Conservation (phyloP, 768 basidiomycete species). For the Lactarius hatsudake region DNA sequence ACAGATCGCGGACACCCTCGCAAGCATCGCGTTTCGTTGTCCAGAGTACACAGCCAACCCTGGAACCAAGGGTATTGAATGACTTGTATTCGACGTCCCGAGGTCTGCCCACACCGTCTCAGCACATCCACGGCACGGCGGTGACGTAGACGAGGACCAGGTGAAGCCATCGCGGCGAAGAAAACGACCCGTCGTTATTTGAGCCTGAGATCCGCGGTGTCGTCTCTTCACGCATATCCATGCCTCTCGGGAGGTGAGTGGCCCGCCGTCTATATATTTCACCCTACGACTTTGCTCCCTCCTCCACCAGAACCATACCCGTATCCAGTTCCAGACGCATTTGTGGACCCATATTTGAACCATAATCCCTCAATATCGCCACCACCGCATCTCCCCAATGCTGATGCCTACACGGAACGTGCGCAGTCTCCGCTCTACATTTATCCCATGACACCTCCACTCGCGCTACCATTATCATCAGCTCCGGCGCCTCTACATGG, state of each 20-base stretch:
- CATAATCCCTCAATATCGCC: too few relatives aligned
- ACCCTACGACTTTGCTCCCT: slow-evolving; percentile 58
- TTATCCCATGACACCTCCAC: slow-evolving; percentile 32
- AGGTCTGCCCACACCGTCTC: too few relatives aligned
- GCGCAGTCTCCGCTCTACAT: slow-evolving; percentile 35
- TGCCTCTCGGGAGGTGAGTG: slow-evolving; percentile 67
- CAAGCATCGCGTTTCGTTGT: slow-evolving; percentile 46
- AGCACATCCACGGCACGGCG: too few relatives aligned
- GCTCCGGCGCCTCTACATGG: slow-evolving; percentile 43
- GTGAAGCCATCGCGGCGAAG: slow-evolving; percentile 29
- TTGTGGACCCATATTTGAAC: not conserved
- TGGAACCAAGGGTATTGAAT: too few relatives aligned
- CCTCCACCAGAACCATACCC: slow-evolving; percentile 29
- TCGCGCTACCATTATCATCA: slow-evolving; percentile 28
- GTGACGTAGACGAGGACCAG: too few relatives aligned
- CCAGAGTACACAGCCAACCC: too few relatives aligned
- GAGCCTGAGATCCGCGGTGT: slow-evolving; percentile 65
- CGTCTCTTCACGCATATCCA: slow-evolving; percentile 58
- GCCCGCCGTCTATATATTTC: slow-evolving; percentile 51
- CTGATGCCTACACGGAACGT: slow-evolving; percentile 31
- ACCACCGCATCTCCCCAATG: slow-evolving; percentile 16
- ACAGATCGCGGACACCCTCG: slow-evolving; percentile 64
- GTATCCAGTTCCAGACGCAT: slow-evolving; percentile 6
- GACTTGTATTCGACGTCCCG: too few relatives aligned
- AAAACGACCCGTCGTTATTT: slow-evolving; percentile 45